Base-by-base conservation (phyloP, 2,329 filamentous ascomycete species). In the Microdochium nivale region DNA sequence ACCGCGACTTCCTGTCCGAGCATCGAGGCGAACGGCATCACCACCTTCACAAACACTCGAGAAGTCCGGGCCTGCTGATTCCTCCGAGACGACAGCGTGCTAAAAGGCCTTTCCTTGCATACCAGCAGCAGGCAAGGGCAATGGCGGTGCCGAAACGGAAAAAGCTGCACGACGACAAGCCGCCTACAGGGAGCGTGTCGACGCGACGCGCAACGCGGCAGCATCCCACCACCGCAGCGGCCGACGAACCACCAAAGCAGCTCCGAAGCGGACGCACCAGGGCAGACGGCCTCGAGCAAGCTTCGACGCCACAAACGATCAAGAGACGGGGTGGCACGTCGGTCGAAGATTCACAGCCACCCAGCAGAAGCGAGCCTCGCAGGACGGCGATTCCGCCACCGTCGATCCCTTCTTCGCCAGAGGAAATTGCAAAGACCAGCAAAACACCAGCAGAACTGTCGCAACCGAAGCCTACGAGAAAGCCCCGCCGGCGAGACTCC, bases 81-180 rank as follows among this genome's bases (percentile, higher is more conserved):
- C 21, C 8, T 21, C 40, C 19, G 21, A 19, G 19, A 7, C 16
- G 40, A 44, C 7, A 7, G 19, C 40, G 7, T 44, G 19, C 14
- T 23, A 3, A 11, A 8, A 7, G 8, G 33, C 11, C 33, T 37
- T 14, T 5, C 14, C 7, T 5, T 37, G 10, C 21, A 21, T 3
- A 5, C 3, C n/a, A 7, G n/a, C 19, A 19, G 19, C 21, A 13
- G 19, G 40, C 40, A 19, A 24, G 16, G 14, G 40, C 21, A 21
- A 67, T 67, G 64, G 57, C 62, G 51, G 58, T 60, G 3, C 58
- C 58, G 47, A 67, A 66, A 58, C 63, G 64, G 51, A 66, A 67
- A 53, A 57, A 54, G 43, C 56, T 56, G 4, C 62, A 65, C 30
- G 63, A 62, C 37, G 54, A 52, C 16, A 44, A 23, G 21, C 40